Evolutionary conservation across 2,329 filamentous ascomycete genomes (phyloP).

Genomic region (Plectosphaerella sp.): DNA sequence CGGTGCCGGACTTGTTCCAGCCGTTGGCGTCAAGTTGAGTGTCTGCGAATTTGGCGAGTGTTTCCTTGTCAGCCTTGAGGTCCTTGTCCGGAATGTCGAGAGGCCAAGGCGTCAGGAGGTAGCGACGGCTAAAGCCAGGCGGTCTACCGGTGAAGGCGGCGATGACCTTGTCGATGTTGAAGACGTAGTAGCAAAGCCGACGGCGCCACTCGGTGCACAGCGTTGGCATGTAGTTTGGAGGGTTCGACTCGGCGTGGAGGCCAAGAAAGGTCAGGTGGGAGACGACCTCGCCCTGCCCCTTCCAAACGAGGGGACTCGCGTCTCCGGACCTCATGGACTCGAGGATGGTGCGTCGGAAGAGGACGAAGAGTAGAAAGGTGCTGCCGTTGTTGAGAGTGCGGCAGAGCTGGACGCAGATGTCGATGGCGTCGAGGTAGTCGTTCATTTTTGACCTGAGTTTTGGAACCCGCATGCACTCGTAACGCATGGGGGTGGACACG

Average conservation of each 20-base stretch:
- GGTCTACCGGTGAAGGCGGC: constrained; percentile 51
- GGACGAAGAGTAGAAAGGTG: constrained; percentile 31
- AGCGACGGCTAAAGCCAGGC: constrained; percentile 46
- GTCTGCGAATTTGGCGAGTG: constrained; percentile 28
- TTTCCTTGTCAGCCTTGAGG: constrained; percentile 36
- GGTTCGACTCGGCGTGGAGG: constrained; percentile 20
- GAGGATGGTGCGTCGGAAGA: constrained; percentile 25
- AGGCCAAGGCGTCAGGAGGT: constrained; percentile 47
- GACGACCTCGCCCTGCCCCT: constrained; percentile 29
- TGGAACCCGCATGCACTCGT: background rate
- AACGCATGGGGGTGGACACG: background rate
- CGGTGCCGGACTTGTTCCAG: constrained; percentile 42
- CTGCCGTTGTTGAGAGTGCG: constrained; percentile 18
- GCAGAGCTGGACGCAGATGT: background rate
- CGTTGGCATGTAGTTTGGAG: constrained; percentile 22
- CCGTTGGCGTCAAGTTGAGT: constrained; percentile 40
- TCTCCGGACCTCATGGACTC: constrained; percentile 34
- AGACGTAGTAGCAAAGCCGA: constrained; percentile 29
- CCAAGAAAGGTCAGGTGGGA: constrained; percentile 30
- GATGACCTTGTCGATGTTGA: constrained; percentile 43
- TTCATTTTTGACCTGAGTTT: background rate
- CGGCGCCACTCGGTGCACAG: constrained; percentile 29
- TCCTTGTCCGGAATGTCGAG: constrained; percentile 49
- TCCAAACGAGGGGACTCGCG: constrained; percentile 33
- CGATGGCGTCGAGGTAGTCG: background rate